A percentile compares a stretch with the other conserved stretches of the same genome.
Evolutionary conservation across 1,284 basidiomycete species (phyloP).

Genomic region (Anthracocystis walkeri): DNA sequence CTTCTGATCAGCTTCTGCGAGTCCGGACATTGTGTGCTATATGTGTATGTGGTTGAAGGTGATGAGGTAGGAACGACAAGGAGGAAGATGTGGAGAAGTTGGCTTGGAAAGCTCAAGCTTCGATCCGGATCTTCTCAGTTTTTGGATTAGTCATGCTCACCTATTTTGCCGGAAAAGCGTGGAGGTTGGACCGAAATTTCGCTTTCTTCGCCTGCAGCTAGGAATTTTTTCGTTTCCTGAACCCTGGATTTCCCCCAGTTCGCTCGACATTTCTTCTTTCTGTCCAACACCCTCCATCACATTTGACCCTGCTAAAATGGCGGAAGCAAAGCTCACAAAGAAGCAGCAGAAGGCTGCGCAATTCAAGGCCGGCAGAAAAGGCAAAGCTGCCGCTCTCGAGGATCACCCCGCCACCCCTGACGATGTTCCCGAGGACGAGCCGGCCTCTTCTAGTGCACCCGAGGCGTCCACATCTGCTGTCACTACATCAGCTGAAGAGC

Average conservation of each 20-base stretch:
- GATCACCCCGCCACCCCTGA: constrained; percentile 35
- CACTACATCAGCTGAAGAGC: background rate
- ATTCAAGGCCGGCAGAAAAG: constrained; percentile 51
- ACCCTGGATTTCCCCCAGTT: constrained; percentile 28
- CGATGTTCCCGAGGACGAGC: constrained; percentile 25
- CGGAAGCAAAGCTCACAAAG: constrained; percentile 53
- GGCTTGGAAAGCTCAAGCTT: background rate
- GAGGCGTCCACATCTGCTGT: constrained; percentile 15
- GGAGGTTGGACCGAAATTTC: constrained; percentile 30
- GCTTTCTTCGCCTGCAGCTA: constrained; percentile 6
- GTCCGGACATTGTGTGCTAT: constrained; percentile 43
- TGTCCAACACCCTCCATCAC: constrained; percentile 1
- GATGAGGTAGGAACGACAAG: background rate
- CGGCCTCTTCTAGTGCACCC: background rate
- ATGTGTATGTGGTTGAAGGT: constrained; percentile 1
- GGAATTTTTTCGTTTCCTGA: constrained; percentile 16
- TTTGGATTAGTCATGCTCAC: constrained; percentile 40
- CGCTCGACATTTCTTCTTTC: background rate
- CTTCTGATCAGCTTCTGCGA: constrained; percentile 61
- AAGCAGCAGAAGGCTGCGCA: constrained; percentile 60
- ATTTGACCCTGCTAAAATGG: constrained; percentile 14
- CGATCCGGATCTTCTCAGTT: constrained; percentile 14
- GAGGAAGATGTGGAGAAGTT: constrained; percentile 18
- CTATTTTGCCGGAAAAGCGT: constrained; percentile 1
- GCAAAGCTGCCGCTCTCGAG: constrained; percentile 35